Evolutionary conservation across 805 yeast genomes (phyloP), one percentile per base, ranked within the genome.

Genomic region (Candida xyloterini): DNA sequence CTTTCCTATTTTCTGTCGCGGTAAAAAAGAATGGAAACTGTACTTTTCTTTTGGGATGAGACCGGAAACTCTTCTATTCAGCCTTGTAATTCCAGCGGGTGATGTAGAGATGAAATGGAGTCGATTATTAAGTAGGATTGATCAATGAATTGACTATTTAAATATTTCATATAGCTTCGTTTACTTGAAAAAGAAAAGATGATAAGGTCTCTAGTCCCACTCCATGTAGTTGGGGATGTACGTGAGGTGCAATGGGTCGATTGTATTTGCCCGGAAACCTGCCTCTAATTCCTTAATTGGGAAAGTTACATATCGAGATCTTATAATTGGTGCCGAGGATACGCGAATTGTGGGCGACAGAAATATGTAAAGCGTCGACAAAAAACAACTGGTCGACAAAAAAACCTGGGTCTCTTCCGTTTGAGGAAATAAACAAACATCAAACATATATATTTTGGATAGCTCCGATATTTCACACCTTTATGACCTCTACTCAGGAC

Each of bases 401-500:
- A n/a, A n/a, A 22, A 21, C 20, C 27, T 15, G 18, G n/a, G n/a
- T 13, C n/a, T 21, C 22, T 38, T 27, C 42, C 42, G 1, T 13
- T 31, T 38, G 27, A n/a, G 42, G 42, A 21, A 38, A 38, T 20
- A 38, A 21, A 32, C 27, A 32, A 38, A 38, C 42, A 38, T 20
- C 11, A 15, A 27, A 21, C 32, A 32, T 38, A 38, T 38, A 38
- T 31, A 31, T 38, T 31, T 32, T 22, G 36, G 20, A 32, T 21
- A 38, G 42, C 36, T 32, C 36, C 42, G 26, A 31, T 31, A 38
- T 15, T n/a, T 27, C 24, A 15, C 29, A n/a, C 25, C 25, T 7
- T 22, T 18, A 40, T 34, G 43, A 40, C 43, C 14, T 30, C 35
- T 28, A 28, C 42, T 18, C 18, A 46, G 14, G 59, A 55, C 22